phyloP scores from a whole-genome alignment of 495 filamentous ascomycete genomes.

The Aspergillus hancockii region DNA sequence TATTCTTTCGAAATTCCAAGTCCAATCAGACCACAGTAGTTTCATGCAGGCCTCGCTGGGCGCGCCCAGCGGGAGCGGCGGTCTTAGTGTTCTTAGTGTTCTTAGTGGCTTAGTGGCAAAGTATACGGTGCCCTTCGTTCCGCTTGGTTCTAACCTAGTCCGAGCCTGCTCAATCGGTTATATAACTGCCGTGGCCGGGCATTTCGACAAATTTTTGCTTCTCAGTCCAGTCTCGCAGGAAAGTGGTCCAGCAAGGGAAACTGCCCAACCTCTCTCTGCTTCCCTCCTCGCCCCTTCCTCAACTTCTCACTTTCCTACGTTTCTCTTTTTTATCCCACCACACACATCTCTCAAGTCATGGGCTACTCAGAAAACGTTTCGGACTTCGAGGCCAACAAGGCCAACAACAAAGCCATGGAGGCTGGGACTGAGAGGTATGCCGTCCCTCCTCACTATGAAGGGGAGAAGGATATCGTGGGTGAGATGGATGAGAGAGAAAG shows the following conservation, averaged over 20 bases:
- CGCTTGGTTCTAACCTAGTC: not conserved
- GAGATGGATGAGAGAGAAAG: constrained; percentile 32
- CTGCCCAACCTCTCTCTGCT: constrained; percentile 1
- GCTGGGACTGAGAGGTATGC: constrained; percentile 13
- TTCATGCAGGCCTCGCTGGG: not conserved
- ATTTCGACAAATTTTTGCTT: not conserved
- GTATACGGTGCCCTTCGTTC: constrained; percentile 2
- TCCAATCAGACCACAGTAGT: constrained; percentile 3
- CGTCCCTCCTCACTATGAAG: constrained; percentile 24
- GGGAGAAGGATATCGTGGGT: constrained; percentile 21
- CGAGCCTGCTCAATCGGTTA: not conserved
- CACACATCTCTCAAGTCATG: constrained; percentile 6
- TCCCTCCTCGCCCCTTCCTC: constrained; percentile 2
- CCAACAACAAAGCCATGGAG: constrained; percentile 11
- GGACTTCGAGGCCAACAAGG: constrained; percentile 17
- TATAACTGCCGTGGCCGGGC: constrained; percentile 3
- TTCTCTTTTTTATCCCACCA: not conserved
- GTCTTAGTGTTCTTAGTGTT: not conserved
- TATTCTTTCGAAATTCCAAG: constrained; percentile 2
- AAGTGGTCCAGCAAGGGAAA: not conserved
- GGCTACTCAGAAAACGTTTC: constrained; percentile 18
- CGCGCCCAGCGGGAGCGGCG: not conserved
- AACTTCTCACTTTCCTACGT: not conserved
- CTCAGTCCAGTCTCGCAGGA: constrained; percentile 1
- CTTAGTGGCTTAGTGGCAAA: not conserved